Conservation (phyloP, 495 filamentous ascomycete genomes). For the Talaromyces stipitatus region DNA sequence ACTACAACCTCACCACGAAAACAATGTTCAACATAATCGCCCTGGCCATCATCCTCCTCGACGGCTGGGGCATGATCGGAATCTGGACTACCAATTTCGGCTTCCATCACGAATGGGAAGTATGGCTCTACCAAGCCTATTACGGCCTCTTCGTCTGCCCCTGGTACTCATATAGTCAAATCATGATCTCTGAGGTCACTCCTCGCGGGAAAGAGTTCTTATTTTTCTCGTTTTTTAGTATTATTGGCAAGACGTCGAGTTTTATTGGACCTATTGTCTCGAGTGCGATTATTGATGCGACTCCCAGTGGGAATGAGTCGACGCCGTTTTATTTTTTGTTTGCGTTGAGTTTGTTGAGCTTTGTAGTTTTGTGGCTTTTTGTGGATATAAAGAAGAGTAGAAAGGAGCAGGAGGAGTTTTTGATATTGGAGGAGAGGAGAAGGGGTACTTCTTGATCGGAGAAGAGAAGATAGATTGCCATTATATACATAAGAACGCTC, state of each 20-base stretch:
- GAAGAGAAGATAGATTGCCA: too few relatives aligned
- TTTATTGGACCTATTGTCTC: conserved; percentile 60
- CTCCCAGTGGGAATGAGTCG: conserved; percentile 40
- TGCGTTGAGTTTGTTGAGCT: conserved; percentile 48
- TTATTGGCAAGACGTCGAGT: conserved; percentile 55
- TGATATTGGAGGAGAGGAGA: conserved; percentile 27
- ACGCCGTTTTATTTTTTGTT: conserved; percentile 61
- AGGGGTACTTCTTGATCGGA: conserved; percentile 13
- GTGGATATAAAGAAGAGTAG: conserved; percentile 54
- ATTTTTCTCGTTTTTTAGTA: conserved; percentile 46
- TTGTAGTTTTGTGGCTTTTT: conserved; percentile 38
- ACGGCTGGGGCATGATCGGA: conserved; percentile 45
- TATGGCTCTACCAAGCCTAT: conserved; percentile 7
- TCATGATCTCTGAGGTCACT: conserved; percentile 46
- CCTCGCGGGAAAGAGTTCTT: conserved; percentile 45
- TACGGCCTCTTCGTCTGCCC: conserved; percentile 48
- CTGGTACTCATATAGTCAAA: conserved; percentile 57
- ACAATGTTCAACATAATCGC: conserved; percentile 44
- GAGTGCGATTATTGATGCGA: conserved; percentile 58
- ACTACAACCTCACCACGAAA: conserved; percentile 41
- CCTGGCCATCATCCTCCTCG: conserved; percentile 40
- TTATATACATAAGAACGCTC: too few relatives aligned
- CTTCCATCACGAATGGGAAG: conserved; percentile 37
- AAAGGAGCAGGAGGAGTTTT: conserved; percentile 45
- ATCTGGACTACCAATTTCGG: conserved; percentile 39